These are phyloP conservation scores for Naganishia friedmannii DNA, from an alignment of 768 basidiomycete species.

Conservation along the genomic window DNA sequence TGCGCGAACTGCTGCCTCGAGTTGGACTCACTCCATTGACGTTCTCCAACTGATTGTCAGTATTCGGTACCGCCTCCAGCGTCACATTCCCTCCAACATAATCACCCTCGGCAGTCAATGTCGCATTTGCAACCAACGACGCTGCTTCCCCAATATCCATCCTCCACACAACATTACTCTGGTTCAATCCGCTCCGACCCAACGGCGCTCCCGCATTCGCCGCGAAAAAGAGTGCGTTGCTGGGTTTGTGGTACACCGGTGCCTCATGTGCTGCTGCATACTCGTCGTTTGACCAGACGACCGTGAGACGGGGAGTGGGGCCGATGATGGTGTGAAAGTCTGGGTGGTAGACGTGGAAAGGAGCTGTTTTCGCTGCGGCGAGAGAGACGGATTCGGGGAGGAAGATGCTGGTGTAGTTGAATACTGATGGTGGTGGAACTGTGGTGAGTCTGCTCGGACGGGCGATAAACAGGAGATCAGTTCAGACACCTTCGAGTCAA, in stretches of 20 bases:
- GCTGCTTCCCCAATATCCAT: constrained; percentile 64
- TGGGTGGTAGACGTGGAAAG: constrained; percentile 60
- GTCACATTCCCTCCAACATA: constrained; percentile 28
- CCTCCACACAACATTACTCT: constrained; percentile 65
- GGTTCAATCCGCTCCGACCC: constrained; percentile 63
- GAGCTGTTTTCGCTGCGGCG: constrained; percentile 54
- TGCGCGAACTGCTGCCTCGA: not conserved
- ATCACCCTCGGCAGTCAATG: constrained; percentile 6
- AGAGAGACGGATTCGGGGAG: constrained; percentile 63
- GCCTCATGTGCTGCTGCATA: constrained; percentile 79
- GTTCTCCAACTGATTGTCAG: constrained; percentile 40
- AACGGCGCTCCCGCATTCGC: constrained; percentile 67
- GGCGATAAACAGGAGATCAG: not conserved
- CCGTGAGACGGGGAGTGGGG: constrained; percentile 58
- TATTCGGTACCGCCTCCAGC: constrained; percentile 51
- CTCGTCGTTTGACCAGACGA: constrained; percentile 62
- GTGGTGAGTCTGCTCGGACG: constrained; percentile 1
- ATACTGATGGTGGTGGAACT: constrained; percentile 9
- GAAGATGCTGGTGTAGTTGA: constrained; percentile 38
- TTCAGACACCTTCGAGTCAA: too few relatives aligned
- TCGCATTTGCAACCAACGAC: not conserved
- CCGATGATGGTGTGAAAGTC: constrained; percentile 66
- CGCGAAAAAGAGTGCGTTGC: constrained; percentile 70
- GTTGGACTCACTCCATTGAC: constrained; percentile 19
- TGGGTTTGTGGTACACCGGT: constrained; percentile 59